Evolutionary conservation across 169 alveolate genomes (phyloP), one percentile per base, ranked within the genome.

Genomic region (Cryptosporidium ubiquitum): DNA sequence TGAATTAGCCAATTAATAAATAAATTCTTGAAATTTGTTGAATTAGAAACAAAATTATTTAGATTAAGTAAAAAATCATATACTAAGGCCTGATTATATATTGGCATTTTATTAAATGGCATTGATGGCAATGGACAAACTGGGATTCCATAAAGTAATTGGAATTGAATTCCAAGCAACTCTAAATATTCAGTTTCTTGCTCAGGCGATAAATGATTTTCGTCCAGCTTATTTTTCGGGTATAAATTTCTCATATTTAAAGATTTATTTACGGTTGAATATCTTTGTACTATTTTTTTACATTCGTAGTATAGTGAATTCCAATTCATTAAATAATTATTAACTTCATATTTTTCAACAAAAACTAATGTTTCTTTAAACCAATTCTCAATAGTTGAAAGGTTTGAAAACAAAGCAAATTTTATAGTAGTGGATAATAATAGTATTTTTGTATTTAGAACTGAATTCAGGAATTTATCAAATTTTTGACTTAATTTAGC

Each of bases 111-210:
- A 52, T 79, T 79, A 61, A 79, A 79, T 20, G 89, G 89, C 14
- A 20, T 26, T 5, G 66, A 57, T 2, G 89, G 89, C n/a, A 79
- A 29, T 37, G 89, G 89, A 33, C 89, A 79, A 37, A 79, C 89
- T 1, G 89, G 89, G 4, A 79, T n/a, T 18, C 89, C 89, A 79
- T 79, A 79, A n/a, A 79, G 33, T 2, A 58, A 12, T 40, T 79
- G 89, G n/a, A 79, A 39, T n/a, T 57, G 68, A 20, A 79, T 40
- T 14, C 89, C 89, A 12, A 79, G 49, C 68, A 79, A 55, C 26
- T 79, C 89, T 42, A 79, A 44, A 66, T 61, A 79, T 79, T 79
- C 89, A 37, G 79, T 64, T 61, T 79, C 89, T 3, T 61, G 73
- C 20, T 79, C 89, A 20, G 85, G 85, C 18, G 18, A 26, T 40